Evolutionary conservation across 2,329 filamentous ascomycete genomes (phyloP).

Genomic region (Rutstroemia sydowiana): DNA sequence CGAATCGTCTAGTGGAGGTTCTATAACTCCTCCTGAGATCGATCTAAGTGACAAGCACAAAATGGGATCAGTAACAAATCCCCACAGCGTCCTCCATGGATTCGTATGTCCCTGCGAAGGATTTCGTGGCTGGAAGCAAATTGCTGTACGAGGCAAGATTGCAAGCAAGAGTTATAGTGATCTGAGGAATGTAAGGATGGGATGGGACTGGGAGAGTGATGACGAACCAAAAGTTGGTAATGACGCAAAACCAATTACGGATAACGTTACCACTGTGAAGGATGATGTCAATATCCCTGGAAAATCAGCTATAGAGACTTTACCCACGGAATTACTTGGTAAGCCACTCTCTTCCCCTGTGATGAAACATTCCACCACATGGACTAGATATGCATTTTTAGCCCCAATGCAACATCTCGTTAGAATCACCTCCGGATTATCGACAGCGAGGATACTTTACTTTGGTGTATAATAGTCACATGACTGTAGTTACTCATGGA

Average conservation of each 20-base stretch:
- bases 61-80: slow-evolving; percentile 31
- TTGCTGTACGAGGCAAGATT: slow-evolving; percentile 46
- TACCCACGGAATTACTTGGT: slow-evolving; percentile 67
- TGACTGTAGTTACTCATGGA: slow-evolving; percentile 13
- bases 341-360: slow-evolving; percentile 33
- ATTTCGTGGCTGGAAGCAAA: slow-evolving; percentile 57
- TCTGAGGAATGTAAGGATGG: slow-evolving; percentile 46
- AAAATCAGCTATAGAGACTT: slow-evolving; percentile 53
- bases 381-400: not conserved
- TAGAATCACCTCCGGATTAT: slow-evolving; percentile 6
- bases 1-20: slow-evolving; percentile 22
- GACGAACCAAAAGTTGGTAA: slow-evolving; percentile 1
- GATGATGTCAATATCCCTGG: slow-evolving; percentile 35
- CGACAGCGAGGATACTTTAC: slow-evolving; percentile 1
- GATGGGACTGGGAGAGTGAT: slow-evolving; percentile 40
- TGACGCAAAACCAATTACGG: slow-evolving; percentile 1
- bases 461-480: slow-evolving; percentile 11
- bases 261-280: slow-evolving; percentile 8
- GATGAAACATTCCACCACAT: not conserved
- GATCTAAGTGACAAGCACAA: slow-evolving; percentile 5
- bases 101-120: slow-evolving; percentile 50
- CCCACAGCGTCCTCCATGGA: slow-evolving; percentile 49
- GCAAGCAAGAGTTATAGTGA: slow-evolving; percentile 57
- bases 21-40: slow-evolving; percentile 23
- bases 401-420: not conserved